These are phyloP conservation scores for Colletotrichum sansevieriae DNA, from an alignment of 2,329 filamentous ascomycete species.

Conservation along the genomic window DNA sequence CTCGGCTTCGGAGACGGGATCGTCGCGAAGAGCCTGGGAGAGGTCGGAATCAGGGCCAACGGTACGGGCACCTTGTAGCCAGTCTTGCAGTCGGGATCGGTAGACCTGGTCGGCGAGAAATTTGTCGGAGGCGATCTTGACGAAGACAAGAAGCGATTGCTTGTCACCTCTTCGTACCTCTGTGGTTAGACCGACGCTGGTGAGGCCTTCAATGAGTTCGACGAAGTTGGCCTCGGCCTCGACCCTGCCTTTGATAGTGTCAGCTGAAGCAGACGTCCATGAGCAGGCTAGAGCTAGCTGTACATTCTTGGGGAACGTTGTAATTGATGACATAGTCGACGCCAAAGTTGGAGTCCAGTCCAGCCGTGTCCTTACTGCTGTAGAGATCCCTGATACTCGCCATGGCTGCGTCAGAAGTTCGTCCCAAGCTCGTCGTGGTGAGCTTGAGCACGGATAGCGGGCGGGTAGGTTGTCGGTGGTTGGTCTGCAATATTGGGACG, in stretches of 20 bases:
- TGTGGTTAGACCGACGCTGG: conserved; percentile 83
- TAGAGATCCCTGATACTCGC: conserved; percentile 40
- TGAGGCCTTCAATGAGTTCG: conserved; percentile 80
- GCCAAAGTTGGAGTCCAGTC: conserved; percentile 50
- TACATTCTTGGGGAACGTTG: conserved; percentile 77
- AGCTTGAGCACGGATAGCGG: conserved; percentile 35
- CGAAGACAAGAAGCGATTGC: conserved; percentile 83
- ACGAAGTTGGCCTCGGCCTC: conserved; percentile 82
- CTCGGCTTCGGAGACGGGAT: conserved; percentile 90
- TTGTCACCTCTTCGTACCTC: conserved; percentile 87
- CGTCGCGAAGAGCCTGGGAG: conserved; percentile 73
- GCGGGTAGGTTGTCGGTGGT: not conserved
- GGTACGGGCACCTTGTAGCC: conserved; percentile 88
- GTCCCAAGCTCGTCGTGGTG: conserved; percentile 26
- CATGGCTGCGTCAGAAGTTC: conserved; percentile 31
- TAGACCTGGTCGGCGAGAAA: conserved; percentile 86
- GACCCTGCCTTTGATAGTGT: conserved; percentile 66
- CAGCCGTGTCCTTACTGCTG: conserved; percentile 38
- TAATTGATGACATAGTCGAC: conserved; percentile 93
- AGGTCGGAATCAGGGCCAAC: conserved; percentile 82
- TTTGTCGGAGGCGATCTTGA: conserved; percentile 81
- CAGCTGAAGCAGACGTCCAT: not conserved
- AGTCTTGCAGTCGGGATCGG: conserved; percentile 89
- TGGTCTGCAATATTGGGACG: conserved; percentile 12
- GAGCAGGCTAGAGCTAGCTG: conserved; percentile 14